phyloP scores from a whole-genome alignment of 768 basidiomycete species.

The Amanita exitialis region DNA sequence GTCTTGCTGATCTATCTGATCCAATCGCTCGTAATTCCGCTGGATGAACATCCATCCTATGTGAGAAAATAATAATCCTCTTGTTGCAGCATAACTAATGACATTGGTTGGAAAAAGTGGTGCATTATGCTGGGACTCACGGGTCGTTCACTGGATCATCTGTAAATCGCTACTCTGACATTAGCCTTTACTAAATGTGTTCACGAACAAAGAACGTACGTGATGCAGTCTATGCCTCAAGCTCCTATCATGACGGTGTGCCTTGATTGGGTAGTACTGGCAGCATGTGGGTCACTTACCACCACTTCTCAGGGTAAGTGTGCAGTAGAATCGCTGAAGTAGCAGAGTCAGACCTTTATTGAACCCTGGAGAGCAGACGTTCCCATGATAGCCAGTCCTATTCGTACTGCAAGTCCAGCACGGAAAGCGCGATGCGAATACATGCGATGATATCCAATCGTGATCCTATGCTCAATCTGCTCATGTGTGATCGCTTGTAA shows the following conservation, averaged over 20 bases:
- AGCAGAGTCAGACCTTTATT: constrained; percentile 43
- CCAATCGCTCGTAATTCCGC: constrained; percentile 52
- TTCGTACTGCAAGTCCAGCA: constrained; percentile 42
- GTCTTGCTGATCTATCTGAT: constrained; percentile 56
- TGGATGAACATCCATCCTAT: constrained; percentile 86
- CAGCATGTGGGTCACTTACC: not conserved
- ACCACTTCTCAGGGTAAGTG: not conserved
- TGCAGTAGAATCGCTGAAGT: not conserved
- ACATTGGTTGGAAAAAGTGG: not conserved
- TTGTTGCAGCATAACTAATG: constrained; percentile 59
- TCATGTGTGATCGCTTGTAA: not conserved
- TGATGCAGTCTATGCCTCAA: constrained; percentile 70
- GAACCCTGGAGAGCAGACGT: constrained; percentile 73
- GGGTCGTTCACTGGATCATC: constrained; percentile 62
- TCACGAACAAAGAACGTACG: constrained; percentile 24
- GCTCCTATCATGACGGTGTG: constrained; percentile 31
- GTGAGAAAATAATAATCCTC: constrained; percentile 67
- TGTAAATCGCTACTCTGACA: constrained; percentile 44
- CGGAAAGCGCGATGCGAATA: constrained; percentile 68
- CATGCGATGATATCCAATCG: constrained; percentile 70
- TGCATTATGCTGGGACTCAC: constrained; percentile 22
- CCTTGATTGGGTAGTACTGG: not conserved
- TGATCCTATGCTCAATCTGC: constrained; percentile 36
- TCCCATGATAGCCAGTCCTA: constrained; percentile 55
- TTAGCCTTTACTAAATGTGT: not conserved